Evolutionary conservation across 495 filamentous ascomycete genomes (phyloP), one percentile per base, ranked within the genome.

Genomic region (Penicillium malachiteum): DNA sequence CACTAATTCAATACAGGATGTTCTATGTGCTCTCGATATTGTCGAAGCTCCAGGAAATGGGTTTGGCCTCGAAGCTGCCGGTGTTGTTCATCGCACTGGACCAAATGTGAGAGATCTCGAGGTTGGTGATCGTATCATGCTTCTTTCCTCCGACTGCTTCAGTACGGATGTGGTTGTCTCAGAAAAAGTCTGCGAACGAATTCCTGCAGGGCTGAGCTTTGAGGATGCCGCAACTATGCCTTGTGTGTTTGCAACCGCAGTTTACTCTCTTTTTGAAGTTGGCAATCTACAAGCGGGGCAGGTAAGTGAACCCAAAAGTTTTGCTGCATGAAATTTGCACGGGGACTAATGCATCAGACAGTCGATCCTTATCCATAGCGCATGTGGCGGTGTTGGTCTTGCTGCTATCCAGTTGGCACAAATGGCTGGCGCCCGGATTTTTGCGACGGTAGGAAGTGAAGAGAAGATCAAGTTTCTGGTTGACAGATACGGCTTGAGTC

Each of bases 221-320:
- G 69, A 73, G 10, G 73, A 78, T 5, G 80, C 74, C 0, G 73
- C 79, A 0, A 74, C 74, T 0, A 66, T 84, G 34, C 73, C 73
- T 6, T 41, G 57, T 3, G 77, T 74, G 0, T 80, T 69, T 56
- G 37, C 58, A 5, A 79, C 77, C 0, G 60, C 72, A 0, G 53
- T 79, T 0, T 75, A 78, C 57, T 56, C 62, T 0, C 44, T 84
- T 0, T 50, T 74, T 6, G 33, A 77, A 33, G 17, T 75, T 33
- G 71, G 62, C 1, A 50, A 62, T 10, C 33, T 74, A 3, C 16
- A 67, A 38, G 59, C 62, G 11, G 70, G 18, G 16, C 35, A 37
- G 33, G 17, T 38, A 17, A 16, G 48, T 21, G 2, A 6, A 31
- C 10, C 11, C 5, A 26, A 26, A 26, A 26, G n/a, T 26, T 26